Conservation (phyloP, 116 monocot species). For the Posidonia oceanica region DNA sequence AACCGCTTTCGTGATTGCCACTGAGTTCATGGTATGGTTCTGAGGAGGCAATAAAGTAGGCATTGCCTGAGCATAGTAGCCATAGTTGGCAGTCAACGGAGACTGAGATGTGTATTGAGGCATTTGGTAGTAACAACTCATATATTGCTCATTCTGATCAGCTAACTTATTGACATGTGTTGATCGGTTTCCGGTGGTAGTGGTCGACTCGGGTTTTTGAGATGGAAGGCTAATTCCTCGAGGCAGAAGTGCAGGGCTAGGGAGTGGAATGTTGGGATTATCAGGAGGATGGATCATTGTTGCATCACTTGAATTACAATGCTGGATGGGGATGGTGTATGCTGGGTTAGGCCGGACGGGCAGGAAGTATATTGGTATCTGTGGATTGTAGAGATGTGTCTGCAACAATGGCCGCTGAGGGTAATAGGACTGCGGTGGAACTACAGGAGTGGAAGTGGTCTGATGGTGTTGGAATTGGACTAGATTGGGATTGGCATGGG, state of each 20-base stretch:
- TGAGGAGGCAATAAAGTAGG: conserved; percentile 19
- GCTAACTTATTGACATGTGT: conserved; percentile 14
- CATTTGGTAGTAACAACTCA: conserved; percentile 35
- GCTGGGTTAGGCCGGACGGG: conserved; percentile 36
- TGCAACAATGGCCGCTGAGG: conserved; percentile 26
- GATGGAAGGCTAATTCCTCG: neutral
- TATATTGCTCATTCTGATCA: conserved; percentile 23
- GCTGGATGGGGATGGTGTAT: conserved; percentile 26
- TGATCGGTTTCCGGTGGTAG: conserved; percentile 1
- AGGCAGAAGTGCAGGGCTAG: conserved; percentile 3
- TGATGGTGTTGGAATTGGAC: conserved; percentile 24
- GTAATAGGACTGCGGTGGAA: conserved; percentile 17
- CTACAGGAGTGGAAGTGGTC: neutral
- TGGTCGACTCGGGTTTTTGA: conserved; percentile 11
- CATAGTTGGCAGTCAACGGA: conserved; percentile 11
- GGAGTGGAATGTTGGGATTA: conserved; percentile 10
- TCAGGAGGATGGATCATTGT: conserved; percentile 1
- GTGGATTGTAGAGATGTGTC: conserved; percentile 22
- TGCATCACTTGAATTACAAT: conserved; percentile 4
- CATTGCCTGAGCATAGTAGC: conserved; percentile 39
- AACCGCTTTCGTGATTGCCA: neutral
- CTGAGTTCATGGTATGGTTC: conserved; percentile 36
- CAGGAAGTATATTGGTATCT: conserved; percentile 52
- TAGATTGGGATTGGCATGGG: conserved; percentile 26
- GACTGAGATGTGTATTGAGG: conserved; percentile 33